A percentile compares a stretch with the other conserved stretches of the same genome.
These are phyloP conservation scores for Platanthera zijinensis DNA, from an alignment of 106 monocot species.

Conservation along the genomic window DNA sequence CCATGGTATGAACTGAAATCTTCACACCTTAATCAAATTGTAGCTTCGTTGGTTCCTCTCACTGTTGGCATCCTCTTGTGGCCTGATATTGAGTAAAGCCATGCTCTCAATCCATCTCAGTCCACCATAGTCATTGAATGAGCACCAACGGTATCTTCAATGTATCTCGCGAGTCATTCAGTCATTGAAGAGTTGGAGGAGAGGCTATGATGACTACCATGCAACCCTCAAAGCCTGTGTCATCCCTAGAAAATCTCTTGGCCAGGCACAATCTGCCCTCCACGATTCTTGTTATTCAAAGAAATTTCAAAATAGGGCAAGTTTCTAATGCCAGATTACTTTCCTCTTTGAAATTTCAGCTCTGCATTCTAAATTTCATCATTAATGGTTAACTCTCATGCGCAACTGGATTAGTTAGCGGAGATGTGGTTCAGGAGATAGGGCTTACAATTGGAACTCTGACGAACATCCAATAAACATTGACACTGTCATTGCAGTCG, in stretches of 20 bases:
- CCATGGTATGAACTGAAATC: too few species aligned
- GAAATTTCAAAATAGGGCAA: background rate
- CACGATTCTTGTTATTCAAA: background rate
- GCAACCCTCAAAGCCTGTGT: slow-evolving; percentile 57
- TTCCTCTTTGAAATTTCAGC: slow-evolving; percentile 31
- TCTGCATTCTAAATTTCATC: slow-evolving; percentile 84
- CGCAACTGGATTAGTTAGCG: slow-evolving; percentile 52
- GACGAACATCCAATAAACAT: slow-evolving; percentile 64
- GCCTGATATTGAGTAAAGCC: background rate
- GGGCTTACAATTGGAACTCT: slow-evolving; percentile 92
- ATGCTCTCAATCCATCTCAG: background rate
- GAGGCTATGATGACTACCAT: slow-evolving; percentile 64
- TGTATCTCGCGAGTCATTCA: background rate
- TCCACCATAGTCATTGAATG: background rate
- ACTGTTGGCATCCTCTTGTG: too few species aligned
- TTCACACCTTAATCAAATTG: too few species aligned
- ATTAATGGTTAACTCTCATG: slow-evolving; percentile 56
- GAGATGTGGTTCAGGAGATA: slow-evolving; percentile 85
- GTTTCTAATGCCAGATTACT: background rate
- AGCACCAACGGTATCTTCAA: background rate
- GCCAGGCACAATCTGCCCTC: slow-evolving; percentile 41
- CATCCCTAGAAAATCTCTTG: slow-evolving; percentile 71
- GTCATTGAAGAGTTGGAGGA: background rate
- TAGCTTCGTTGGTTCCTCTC: too few species aligned
- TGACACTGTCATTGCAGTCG: slow-evolving; percentile 70